A percentile compares a stretch with the other conserved stretches of the same genome.
Evolutionary conservation across 352 stramenopile genomes (phyloP).

Genomic region (Elongisporangium prolatum): DNA sequence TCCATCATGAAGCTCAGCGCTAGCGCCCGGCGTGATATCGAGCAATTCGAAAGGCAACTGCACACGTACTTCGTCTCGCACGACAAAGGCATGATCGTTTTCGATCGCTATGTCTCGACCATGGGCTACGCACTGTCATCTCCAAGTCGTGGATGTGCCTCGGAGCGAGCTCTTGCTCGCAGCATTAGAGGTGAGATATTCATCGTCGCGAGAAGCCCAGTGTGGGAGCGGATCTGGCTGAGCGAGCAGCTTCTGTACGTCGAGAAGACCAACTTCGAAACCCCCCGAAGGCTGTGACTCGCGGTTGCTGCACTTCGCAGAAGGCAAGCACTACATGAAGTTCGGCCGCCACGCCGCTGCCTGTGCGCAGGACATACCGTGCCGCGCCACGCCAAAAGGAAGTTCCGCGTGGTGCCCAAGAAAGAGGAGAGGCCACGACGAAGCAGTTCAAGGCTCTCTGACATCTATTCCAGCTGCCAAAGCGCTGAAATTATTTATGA

Average conservation of each 20-base stretch:
- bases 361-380: slow-evolving; percentile 56
- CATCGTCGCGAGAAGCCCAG: slow-evolving; percentile 52
- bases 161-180: slow-evolving; percentile 23
- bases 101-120: slow-evolving; percentile 76
- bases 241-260: slow-evolving; percentile 56
- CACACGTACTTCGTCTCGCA: slow-evolving; percentile 57
- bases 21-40: slow-evolving; percentile 42
- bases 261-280: slow-evolving; percentile 45
- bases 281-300: slow-evolving; percentile 26
- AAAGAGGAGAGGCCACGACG: slow-evolving; percentile 54
- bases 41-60: slow-evolving; percentile 59
- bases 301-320: slow-evolving; percentile 54
- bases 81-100: slow-evolving; percentile 65
- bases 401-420: slow-evolving; percentile 78
- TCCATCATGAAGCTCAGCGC: slow-evolving; percentile 46
- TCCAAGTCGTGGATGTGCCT: slow-evolving; percentile 69
- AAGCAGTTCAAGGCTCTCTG: slow-evolving; percentile 59
- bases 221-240: slow-evolving; percentile 26
- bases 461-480: no score
- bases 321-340: slow-evolving; percentile 81
- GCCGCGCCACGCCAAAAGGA: slow-evolving; percentile 73
- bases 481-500: no score
- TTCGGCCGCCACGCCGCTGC: slow-evolving; percentile 68
- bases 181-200: slow-evolving; percentile 66
- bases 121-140: slow-evolving; percentile 71